These are phyloP conservation scores for Endoconidiophora laricicola DNA, from an alignment of 2,329 filamentous ascomycete genomes.

Conservation along the genomic window DNA sequence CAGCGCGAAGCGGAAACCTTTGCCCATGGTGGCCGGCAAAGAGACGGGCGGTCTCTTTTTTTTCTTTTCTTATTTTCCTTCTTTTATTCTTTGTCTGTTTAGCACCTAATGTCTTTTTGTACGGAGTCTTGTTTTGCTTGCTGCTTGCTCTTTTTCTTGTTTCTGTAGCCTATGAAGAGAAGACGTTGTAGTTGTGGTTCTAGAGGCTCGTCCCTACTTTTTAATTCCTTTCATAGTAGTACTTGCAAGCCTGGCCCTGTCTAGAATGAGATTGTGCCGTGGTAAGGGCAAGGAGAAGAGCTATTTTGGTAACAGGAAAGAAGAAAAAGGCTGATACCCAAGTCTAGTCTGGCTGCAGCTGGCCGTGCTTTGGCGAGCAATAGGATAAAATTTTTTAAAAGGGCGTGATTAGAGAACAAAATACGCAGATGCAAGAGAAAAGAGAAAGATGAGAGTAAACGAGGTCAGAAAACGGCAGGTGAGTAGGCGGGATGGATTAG, in stretches of 20 bases:
- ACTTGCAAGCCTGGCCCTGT: too few relatives aligned
- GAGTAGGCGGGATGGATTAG: not conserved
- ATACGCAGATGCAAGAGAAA: not conserved
- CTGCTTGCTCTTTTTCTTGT: too few relatives aligned
- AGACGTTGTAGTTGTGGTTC: too few relatives aligned
- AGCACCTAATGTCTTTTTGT: not conserved
- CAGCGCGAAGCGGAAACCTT: slow-evolving; percentile 4
- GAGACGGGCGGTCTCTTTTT: too few relatives aligned
- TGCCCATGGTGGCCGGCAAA: slow-evolving; percentile 1
- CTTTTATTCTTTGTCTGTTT: not conserved
- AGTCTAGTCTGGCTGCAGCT: not conserved
- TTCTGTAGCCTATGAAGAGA: too few relatives aligned
- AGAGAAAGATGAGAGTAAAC: not conserved
- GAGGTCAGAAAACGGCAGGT: not conserved
- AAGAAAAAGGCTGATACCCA: not conserved
- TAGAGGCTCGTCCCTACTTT: too few relatives aligned
- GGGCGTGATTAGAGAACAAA: not conserved
- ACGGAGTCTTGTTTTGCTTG: too few relatives aligned
- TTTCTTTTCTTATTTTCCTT: not conserved
- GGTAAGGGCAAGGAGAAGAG: too few relatives aligned
- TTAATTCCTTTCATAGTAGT: too few relatives aligned
- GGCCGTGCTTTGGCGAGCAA: not conserved
- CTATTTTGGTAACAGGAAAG: too few relatives aligned
- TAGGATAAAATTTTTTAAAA: not conserved
- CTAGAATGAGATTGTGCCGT: too few relatives aligned